phyloP scores from a whole-genome alignment of 805 yeast species.

The Lachancea waltii region DNA sequence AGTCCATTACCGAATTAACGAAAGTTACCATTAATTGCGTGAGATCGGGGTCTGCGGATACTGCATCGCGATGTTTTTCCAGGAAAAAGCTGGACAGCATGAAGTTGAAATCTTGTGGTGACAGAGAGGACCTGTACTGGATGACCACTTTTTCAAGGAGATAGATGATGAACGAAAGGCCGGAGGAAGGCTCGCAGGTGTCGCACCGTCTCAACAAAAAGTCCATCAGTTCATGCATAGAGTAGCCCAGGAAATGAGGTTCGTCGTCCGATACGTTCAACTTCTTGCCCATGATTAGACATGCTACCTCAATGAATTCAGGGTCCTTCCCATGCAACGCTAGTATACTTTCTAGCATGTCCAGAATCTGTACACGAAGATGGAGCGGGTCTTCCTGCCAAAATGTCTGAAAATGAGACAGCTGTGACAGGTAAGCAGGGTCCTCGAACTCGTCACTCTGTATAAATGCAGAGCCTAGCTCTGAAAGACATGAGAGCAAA shows the following conservation, averaged over 20 bases:
- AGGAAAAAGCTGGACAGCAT: slow-evolving; percentile 37
- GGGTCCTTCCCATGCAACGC: slow-evolving; percentile 37
- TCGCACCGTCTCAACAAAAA: slow-evolving; percentile 22
- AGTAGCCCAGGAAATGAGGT: slow-evolving; percentile 27
- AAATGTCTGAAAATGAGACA: slow-evolving; percentile 32
- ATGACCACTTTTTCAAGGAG: slow-evolving; percentile 41
- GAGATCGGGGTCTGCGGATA: slow-evolving; percentile 54
- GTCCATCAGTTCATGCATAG: slow-evolving; percentile 25
- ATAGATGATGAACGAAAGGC: slow-evolving; percentile 41
- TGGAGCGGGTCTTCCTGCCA: slow-evolving; percentile 46
- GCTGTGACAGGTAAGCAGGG: slow-evolving; percentile 15
- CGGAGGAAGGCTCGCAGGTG: slow-evolving; percentile 26
- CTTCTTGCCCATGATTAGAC: slow-evolving; percentile 44
- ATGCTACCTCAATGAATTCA: slow-evolving; percentile 54
- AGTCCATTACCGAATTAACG: slow-evolving; percentile 43
- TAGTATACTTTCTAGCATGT: slow-evolving; percentile 37
- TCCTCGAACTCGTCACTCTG: slow-evolving; percentile 42
- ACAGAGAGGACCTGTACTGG: slow-evolving; percentile 32
- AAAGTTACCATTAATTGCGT: slow-evolving; percentile 47
- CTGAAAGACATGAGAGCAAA: slow-evolving; percentile 55
- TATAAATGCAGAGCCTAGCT: slow-evolving; percentile 64
- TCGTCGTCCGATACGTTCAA: slow-evolving; percentile 25
- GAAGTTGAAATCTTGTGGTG: slow-evolving; percentile 31
- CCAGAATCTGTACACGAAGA: slow-evolving; percentile 40
- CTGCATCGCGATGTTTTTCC: slow-evolving; percentile 27